phyloP scores from a whole-genome alignment of 2,329 filamentous ascomycete species.

The Kalmusia sp. region DNA sequence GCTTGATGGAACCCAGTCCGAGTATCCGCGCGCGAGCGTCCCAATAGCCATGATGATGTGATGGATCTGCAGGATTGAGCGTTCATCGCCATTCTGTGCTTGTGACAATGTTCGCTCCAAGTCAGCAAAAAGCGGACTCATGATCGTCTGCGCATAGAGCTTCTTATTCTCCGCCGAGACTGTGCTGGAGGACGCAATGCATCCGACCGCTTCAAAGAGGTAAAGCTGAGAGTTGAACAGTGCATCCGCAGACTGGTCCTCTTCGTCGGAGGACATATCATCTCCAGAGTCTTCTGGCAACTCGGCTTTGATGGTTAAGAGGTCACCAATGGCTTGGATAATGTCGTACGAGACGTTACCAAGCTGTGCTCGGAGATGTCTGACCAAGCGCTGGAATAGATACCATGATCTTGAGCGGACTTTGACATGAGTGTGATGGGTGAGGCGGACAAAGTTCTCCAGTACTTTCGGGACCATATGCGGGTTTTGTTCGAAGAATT shows the following conservation, averaged over 20 bases:
- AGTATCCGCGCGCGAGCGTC: conserved; percentile 89
- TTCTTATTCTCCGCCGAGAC: conserved; percentile 86
- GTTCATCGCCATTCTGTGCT: conserved; percentile 81
- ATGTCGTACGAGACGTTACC: conserved; percentile 90
- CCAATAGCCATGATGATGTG: conserved; percentile 97
- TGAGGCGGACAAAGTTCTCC: conserved; percentile 88
- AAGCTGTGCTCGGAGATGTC: conserved; percentile 82
- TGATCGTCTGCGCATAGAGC: conserved; percentile 83
- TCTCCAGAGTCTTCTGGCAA: conserved; percentile 78
- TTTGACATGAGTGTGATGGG: conserved; percentile 86
- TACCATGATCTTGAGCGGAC: conserved; percentile 96
- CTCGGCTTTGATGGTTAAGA: conserved; percentile 90
- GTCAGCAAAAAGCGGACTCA: conserved; percentile 88
- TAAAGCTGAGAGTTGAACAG: conserved; percentile 91
- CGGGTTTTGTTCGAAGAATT: conserved; percentile 87
- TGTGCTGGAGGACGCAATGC: conserved; percentile 80
- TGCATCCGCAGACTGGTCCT: conserved; percentile 87
- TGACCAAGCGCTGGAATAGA: conserved; percentile 90
- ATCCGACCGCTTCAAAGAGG: conserved; percentile 93
- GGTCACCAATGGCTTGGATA: conserved; percentile 86
- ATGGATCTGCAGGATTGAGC: conserved; percentile 87
- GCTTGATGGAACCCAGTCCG: conserved; percentile 77
- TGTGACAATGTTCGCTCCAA: conserved; percentile 79
- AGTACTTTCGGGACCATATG: conserved; percentile 84
- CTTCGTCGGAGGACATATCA: conserved; percentile 94